Base-by-base conservation (phyloP, 768 basidiomycete genomes). In the Boletus rex-veris region DNA sequence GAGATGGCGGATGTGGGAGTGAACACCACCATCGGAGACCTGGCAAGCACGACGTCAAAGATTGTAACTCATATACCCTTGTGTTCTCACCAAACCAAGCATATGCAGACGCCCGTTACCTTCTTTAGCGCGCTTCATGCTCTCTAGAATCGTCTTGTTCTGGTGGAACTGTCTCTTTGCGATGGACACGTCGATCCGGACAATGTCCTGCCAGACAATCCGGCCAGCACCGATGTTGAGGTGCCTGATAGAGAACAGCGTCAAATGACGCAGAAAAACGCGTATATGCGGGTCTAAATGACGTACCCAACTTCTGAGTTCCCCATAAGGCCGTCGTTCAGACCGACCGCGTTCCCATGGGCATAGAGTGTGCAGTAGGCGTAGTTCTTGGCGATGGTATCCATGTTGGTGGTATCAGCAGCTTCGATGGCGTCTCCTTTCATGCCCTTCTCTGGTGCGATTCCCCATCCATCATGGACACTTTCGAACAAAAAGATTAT, bases 141-240 rank as follows among this genome's bases (percentile, higher is more conserved):
- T 81, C 40, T 80, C 82, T 16, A 95, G 73, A 60, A 96, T 92
- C 16, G 70, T 76, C 51, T 79, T 74, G 62, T 85, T 85, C 70
- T 90, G 84, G 72, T 93, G 85, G 73, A 96, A 96, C 61, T 88
- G 82, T 52, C 79, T 74, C 69, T 94, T 96, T 74, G 92, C 86
- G 73, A 98, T 96, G 18, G 86, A 79, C 44, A 93, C 87, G 63
- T 98, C 94, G 64, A 97, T 97, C 58, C 86, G 83, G 63, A 97
- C 95, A 61, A 98, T 98, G 64, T 98, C 95, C 71, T 98, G 95
- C 95, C 95, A 97, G 28, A 97, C 93, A 46, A 97, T 80, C 19
- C 94, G 85, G 1, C 94, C 95, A 49, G 95, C 95, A 33, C 94
- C 94, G 60, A 95, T 92, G 72, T 98, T 98, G 56, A 97, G 74